Base-by-base conservation (phyloP, 2,329 filamentous ascomycete species). In the Apiospora hydei region DNA sequence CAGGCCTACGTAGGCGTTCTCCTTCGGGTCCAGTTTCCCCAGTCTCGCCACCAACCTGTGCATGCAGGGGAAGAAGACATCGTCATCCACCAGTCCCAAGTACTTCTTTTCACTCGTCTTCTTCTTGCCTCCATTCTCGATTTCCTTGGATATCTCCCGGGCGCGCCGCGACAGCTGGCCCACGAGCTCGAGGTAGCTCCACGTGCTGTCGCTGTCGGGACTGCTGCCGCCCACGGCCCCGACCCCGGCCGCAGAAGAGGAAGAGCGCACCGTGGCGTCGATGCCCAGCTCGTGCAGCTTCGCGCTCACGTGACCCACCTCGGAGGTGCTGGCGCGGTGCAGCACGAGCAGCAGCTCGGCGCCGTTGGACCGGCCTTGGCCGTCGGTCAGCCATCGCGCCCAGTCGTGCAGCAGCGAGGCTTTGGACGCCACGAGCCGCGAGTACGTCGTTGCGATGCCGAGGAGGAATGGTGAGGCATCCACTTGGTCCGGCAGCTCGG, bases 371-470 rank as follows among this genome's bases (percentile, higher is more conserved):
- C 76, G 75, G 3, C 81, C 79, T 11, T 79, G 78, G 4, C 83
- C 83, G 64, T 84, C 79, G 0, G 85, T 85, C 71, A 87, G 80
- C 84, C 84, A 87, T 3, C 84, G 80, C 49, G 82, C 78, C 85
- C 85, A 87, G 72, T 83, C 82, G 57, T 78, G 79, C 7, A 86
- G 75, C 57, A 85, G 76, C 13, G 83, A 80, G 71, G 80, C 81
- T 69, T 85, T 80, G 13, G 80, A 77, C 61, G 82, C 80, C 2
- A 78, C 77, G 43, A 87, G 77, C 5, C 84, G 81, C 21, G 80
- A 78, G 71, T 83, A 85, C 16, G 83, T 85, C 0, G 85, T 85
- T 2, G 84, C 83, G 38, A 87, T 76, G 57, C 83, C 84, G 70
- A 87, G 85, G 2, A 86, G 73, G 34, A 82, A 67, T 1, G 80